Base-by-base conservation (phyloP, 768 basidiomycete genomes). In the Zangia roseola region DNA sequence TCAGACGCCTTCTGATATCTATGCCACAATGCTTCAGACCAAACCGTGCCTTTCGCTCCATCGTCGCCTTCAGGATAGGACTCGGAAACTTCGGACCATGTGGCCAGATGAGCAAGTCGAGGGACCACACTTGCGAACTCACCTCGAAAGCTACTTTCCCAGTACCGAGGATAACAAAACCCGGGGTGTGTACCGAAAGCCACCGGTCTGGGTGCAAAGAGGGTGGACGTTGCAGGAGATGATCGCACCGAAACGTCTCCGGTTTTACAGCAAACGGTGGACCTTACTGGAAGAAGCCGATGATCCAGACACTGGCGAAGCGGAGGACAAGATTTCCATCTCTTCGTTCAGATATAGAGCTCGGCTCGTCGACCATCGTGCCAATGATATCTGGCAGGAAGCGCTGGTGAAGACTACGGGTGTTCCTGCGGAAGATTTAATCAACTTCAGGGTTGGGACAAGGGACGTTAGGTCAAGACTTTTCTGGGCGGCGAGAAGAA, bases 171-270 rank as follows among this genome's bases (percentile, higher is more conserved):
- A 37, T 4, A 31, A 23, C 31, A 39, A 45, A 35, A 9, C 5
- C 17, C 37, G 6, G 14, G 49, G 50, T 4, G 43, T 16, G 48
- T 52, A 56, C 17, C 55, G 41, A 30, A 43, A 44, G 8, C 26
- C 47, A 14, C 59, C 60, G 0, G 14, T 25, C 6, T 64, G 63
- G 64, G 51, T 53, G 12, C 56, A 45, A 12, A 53, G 64, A 36
- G 63, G 54, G 6, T 64, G 63, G 64, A 64, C 63, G 10, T 49
- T 64, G 23, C 64, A 67, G 30, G 63, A 64, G 41, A 45, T 58
- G 54, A 17, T 64, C 13, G 64, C 62, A 5, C 51, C 63, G 10
- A 67, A 50, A 44, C 43, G 60, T 16, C 49, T 67, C 49, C 64
- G 62, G 28, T 64, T 64, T 50, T 64, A 64, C 49, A 61, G 43